Base-by-base conservation (phyloP, 306 rosid genomes). In the Inga leiocalycina region DNA sequence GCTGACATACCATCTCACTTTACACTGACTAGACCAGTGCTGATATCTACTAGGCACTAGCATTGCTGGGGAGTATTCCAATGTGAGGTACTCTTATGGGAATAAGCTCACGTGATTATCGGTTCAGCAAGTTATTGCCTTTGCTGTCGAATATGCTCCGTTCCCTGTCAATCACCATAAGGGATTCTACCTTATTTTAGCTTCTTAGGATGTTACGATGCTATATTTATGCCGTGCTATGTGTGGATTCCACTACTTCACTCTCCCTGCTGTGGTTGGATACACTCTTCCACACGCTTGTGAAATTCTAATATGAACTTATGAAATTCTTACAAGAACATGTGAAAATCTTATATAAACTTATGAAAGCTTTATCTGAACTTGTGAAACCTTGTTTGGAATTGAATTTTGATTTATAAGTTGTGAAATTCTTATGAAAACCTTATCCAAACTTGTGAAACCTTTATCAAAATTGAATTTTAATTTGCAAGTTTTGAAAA, bases 241-340 rank as follows among this genome's bases (percentile, higher is more conserved):
- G 2, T 93, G 98, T 13, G 98, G 98, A 4, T 95, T 95, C 81
- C 98, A 93, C 56, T 95, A 93, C 82, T 93, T 95, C 88, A 95
- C 98, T 0, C 93, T 95, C 82, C 96, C 98, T 0, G 92, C 96
- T 3, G 84, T 91, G 84, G 98, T 95, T 0, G 98, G 97, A 0
- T 79, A 91, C 88, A 95, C 97, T 2, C 89, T 95, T 2, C 98
- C 97, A 0, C 92, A 93, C 87, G 98, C 96, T 13, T 95, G 98
- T 39, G 8, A 39, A 39, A 37, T 37, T 37, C 41, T 37, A 37
- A 6, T 39, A 39, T 39, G 8, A 39, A 39, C 7, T 5, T 37
- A 6, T 37, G 34, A 32, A 32, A 32, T 2, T 0, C 41, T 37
- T 37, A 4, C 0, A 0, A 5, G 43, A 5, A 6, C 8, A 5